A percentile compares a stretch with the other conserved stretches of the same genome.
Conservation (phyloP, 2,329 filamentous ascomycete genomes). For the Didymellaceae sp. region DNA sequence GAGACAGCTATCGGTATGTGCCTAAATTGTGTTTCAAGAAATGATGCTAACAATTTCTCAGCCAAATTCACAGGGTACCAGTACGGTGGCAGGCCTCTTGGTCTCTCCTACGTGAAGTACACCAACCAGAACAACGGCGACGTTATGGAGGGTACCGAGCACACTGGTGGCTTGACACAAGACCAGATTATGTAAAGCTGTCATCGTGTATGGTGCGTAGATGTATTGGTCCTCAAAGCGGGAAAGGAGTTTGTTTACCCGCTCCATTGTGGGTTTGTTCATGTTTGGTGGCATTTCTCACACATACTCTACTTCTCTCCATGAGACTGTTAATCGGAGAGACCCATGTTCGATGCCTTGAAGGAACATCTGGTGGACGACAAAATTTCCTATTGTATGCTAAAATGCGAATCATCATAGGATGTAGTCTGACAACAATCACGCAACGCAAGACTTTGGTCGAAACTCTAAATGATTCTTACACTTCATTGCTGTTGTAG, state of each 20-base stretch:
- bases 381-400: constrained; percentile 46
- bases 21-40: neutral
- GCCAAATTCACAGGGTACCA: constrained; percentile 98
- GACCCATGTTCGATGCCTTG: constrained; percentile 19
- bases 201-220: neutral
- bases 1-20: constrained; percentile 81
- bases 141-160: constrained; percentile 82
- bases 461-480: no score
- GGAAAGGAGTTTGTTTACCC: constrained; percentile 5
- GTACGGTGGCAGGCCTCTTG: constrained; percentile 92
- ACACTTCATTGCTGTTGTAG: constrained; percentile 26
- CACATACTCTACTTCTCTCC: constrained; percentile 24
- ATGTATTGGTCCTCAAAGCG: neutral
- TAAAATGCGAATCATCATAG: constrained; percentile 38
- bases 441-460: no score
- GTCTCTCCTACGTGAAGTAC: constrained; percentile 94
- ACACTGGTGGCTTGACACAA: constrained; percentile 77
- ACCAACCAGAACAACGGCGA: constrained; percentile 68
- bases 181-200: constrained; percentile 89
- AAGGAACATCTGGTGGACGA: constrained; percentile 22
- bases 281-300: constrained; percentile 25
- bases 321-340: constrained; percentile 26
- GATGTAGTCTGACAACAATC: neutral
- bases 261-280: constrained; percentile 13
- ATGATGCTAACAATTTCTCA: constrained; percentile 46